Percentiles rank a stretch among this genome's conserved stretches.
phyloP scores from a whole-genome alignment of 352 stramenopile species.

The Phytophthora brassicae region DNA sequence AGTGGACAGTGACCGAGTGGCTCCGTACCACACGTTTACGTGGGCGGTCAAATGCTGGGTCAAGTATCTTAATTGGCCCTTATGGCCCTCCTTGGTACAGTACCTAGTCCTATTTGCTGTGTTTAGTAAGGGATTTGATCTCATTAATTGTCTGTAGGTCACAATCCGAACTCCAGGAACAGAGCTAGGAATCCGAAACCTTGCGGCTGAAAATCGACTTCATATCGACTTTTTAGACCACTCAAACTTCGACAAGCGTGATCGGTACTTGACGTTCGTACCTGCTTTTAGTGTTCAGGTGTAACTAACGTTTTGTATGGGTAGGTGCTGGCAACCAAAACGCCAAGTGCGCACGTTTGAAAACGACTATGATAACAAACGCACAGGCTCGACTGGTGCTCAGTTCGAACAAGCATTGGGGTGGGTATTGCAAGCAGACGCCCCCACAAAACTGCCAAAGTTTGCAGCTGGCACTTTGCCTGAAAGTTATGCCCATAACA shows the following conservation, averaged over 20 bases:
- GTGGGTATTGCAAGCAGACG: conserved; percentile 40
- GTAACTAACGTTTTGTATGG: not conserved
- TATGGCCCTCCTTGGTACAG: conserved; percentile 67
- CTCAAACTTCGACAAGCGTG: conserved; percentile 40
- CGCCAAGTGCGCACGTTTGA: conserved; percentile 42
- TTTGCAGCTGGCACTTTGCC: conserved; percentile 55
- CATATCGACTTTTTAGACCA: conserved; percentile 67
- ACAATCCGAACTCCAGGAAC: conserved; percentile 65
- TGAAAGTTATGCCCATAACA: conserved; percentile 25
- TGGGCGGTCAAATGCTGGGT: conserved; percentile 81
- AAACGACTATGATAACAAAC: conserved; percentile 40
- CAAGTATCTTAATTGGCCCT: conserved; percentile 79
- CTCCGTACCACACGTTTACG: conserved; percentile 78
- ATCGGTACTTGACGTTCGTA: conserved; percentile 26
- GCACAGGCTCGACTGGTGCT: conserved; percentile 22
- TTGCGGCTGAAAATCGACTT: conserved; percentile 41
- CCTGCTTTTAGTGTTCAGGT: not conserved
- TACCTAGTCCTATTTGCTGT: not conserved
- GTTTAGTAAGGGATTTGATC: not conserved
- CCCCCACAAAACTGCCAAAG: conserved; percentile 50
- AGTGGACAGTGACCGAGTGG: conserved; percentile 59
- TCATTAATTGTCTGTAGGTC: conserved; percentile 36
- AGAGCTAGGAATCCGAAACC: conserved; percentile 34
- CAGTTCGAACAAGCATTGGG: conserved; percentile 49
- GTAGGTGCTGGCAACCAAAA: conserved; percentile 54